phyloP scores from a whole-genome alignment of 306 rosid genomes.

The Neltuma alba region DNA sequence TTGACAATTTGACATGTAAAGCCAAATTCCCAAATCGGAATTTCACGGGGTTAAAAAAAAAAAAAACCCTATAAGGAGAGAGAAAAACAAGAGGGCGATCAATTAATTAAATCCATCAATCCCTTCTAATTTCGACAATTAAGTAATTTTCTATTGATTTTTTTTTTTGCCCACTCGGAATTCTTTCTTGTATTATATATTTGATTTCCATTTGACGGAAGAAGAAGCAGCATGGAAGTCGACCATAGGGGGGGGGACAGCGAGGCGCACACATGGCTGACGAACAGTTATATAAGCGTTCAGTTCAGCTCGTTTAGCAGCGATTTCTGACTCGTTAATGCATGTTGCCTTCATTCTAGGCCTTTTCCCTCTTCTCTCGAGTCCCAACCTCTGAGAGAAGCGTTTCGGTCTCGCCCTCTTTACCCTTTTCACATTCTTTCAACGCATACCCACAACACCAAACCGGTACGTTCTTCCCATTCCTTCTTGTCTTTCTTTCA shows the following conservation, averaged over 20 bases:
- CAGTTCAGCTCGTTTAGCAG: constrained; percentile 17
- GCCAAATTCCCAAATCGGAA: neutral
- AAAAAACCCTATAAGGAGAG: too few species aligned
- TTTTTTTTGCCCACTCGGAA: neutral
- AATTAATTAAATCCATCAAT: neutral
- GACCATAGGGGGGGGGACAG: constrained; percentile 31
- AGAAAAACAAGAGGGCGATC: too few species aligned
- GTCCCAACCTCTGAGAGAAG: neutral
- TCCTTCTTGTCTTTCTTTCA: neutral
- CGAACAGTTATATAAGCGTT: constrained; percentile 39
- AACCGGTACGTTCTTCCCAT: constrained; percentile 8
- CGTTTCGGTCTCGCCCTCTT: neutral
- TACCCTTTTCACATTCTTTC: neutral
- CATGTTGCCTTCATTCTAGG: constrained; percentile 1
- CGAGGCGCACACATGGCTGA: constrained; percentile 33
- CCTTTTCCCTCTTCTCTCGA: constrained; percentile 3
- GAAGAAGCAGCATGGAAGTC: constrained; percentile 33
- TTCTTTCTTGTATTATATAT: neutral
- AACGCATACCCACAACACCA: neutral
- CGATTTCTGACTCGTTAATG: constrained; percentile 32
- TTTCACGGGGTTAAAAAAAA: neutral
- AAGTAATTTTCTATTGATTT: neutral
- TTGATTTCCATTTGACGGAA: neutral
- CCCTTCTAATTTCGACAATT: neutral
- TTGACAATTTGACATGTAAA: neutral